phyloP scores from a whole-genome alignment of 495 filamentous ascomycete genomes.

The Annulohypoxylon nitens region DNA sequence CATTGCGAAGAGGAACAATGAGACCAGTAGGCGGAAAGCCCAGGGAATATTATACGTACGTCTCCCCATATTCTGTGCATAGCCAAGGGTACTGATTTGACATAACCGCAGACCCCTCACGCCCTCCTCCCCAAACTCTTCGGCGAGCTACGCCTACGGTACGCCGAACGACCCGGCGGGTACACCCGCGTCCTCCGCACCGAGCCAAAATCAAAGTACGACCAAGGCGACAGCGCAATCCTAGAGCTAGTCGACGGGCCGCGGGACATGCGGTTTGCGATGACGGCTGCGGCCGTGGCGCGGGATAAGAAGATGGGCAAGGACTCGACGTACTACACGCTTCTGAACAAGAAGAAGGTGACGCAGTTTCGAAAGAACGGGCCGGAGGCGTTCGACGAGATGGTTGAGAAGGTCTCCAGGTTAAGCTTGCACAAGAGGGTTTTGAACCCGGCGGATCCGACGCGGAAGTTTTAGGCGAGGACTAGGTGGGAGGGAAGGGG shows the following conservation, averaged over 20 bases:
- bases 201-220: slow-evolving; percentile 79
- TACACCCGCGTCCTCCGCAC: slow-evolving; percentile 95
- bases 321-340: slow-evolving; percentile 75
- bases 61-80: too few species aligned
- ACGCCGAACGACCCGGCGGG: slow-evolving; percentile 83
- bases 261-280: slow-evolving; percentile 92
- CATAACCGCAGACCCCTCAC: slow-evolving; percentile 63
- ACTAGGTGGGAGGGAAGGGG: not conserved
- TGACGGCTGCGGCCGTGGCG: slow-evolving; percentile 86
- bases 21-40: slow-evolving; percentile 75
- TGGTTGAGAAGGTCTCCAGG: slow-evolving; percentile 73
- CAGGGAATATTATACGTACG: slow-evolving; percentile 85
- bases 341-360: slow-evolving; percentile 85
- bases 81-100: too few species aligned
- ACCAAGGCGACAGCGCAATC: slow-evolving; percentile 89
- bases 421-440: slow-evolving; percentile 44
- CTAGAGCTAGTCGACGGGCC: slow-evolving; percentile 97
- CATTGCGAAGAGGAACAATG: slow-evolving; percentile 89
- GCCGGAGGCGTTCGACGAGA: slow-evolving; percentile 72
- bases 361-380: slow-evolving; percentile 80
- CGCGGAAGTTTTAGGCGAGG: not conserved
- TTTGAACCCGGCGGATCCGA: not conserved
- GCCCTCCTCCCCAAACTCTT: slow-evolving; percentile 87
- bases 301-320: slow-evolving; percentile 66
- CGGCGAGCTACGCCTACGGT: slow-evolving; percentile 82